Percentiles rank a stretch among this genome's conserved stretches.
These are phyloP conservation scores for Chaetomium strumarium DNA, from an alignment of 2,329 filamentous ascomycete species.

Conservation along the genomic window DNA sequence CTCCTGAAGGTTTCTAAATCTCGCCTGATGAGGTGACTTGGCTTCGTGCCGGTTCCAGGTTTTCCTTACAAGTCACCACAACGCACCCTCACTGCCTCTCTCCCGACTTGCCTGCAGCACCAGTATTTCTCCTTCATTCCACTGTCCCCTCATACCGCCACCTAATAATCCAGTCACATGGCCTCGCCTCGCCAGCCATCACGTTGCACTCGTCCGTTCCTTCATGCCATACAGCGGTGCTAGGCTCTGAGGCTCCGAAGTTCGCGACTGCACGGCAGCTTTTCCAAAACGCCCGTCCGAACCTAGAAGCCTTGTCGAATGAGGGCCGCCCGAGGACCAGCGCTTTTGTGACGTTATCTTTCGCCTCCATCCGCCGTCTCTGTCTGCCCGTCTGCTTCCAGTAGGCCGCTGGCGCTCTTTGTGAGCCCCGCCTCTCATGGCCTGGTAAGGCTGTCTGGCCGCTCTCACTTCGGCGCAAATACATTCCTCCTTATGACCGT, in stretches of 20 bases:
- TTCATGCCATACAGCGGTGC: neutral
- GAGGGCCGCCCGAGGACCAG: neutral
- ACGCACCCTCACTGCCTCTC: neutral
- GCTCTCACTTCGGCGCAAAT: neutral
- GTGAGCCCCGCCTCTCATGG: slow-evolving; percentile 4
- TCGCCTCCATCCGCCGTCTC: neutral
- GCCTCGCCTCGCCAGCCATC: neutral
- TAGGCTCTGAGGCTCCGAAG: neutral
- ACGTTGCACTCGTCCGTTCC: neutral
- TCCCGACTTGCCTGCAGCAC: neutral
- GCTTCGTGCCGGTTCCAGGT: no score
- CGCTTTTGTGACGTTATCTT: neutral
- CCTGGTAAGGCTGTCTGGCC: neutral
- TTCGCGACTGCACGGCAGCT: neutral
- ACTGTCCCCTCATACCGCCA: neutral
- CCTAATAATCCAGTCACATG: neutral
- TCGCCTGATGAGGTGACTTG: no score
- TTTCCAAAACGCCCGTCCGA: no score
- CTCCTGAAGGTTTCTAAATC: neutral
- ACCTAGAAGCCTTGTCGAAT: neutral
- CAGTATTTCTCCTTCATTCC: neutral
- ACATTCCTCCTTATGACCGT: neutral
- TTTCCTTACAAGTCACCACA: neutral
- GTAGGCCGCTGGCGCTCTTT: neutral
- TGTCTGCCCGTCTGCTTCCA: neutral